Evolutionary conservation across 1,284 basidiomycete genomes (phyloP).

Genomic region (Cystobasidiaceae sp.): DNA sequence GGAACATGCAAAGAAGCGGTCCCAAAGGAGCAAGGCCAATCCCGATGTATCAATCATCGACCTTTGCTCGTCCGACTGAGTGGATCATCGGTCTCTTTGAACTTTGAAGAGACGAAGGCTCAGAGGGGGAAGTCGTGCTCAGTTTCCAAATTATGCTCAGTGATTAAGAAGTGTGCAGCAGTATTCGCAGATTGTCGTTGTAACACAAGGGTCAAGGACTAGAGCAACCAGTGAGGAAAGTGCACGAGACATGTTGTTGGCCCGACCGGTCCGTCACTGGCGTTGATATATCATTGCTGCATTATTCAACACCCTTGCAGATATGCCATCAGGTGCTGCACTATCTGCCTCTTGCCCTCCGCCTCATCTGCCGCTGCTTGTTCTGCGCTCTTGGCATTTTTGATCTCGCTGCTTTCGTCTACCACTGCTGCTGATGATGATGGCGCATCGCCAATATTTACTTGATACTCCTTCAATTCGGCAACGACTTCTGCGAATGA

Average conservation of each 20-base stretch:
- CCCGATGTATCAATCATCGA: neutral
- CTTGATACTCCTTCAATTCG: constrained; percentile 62
- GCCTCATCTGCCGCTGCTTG: constrained; percentile 44
- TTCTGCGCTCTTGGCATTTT: too few species aligned
- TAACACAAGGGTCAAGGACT: too few species aligned
- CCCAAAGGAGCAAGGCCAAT: neutral
- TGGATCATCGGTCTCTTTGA: too few species aligned
- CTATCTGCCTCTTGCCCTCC: constrained; percentile 62
- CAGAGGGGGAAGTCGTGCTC: too few species aligned
- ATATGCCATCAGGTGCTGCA: constrained; percentile 63
- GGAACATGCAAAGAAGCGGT: neutral
- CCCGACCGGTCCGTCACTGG: neutral
- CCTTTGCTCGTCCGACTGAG: constrained; percentile 21
- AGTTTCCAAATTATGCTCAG: too few species aligned
- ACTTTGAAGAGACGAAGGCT: neutral
- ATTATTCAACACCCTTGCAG: constrained; percentile 52
- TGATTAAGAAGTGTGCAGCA: too few species aligned
- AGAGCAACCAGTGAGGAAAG: neutral
- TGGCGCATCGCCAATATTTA: constrained; percentile 63
- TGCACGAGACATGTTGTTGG: neutral
- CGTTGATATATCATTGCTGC: neutral
- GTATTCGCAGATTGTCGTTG: too few species aligned
- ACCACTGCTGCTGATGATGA: constrained; percentile 33
- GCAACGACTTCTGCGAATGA: constrained; percentile 61
- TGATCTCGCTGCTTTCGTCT: too few species aligned